Conservation (phyloP, 139 green algal genomes). For the Tetradesmus obliquus region DNA sequence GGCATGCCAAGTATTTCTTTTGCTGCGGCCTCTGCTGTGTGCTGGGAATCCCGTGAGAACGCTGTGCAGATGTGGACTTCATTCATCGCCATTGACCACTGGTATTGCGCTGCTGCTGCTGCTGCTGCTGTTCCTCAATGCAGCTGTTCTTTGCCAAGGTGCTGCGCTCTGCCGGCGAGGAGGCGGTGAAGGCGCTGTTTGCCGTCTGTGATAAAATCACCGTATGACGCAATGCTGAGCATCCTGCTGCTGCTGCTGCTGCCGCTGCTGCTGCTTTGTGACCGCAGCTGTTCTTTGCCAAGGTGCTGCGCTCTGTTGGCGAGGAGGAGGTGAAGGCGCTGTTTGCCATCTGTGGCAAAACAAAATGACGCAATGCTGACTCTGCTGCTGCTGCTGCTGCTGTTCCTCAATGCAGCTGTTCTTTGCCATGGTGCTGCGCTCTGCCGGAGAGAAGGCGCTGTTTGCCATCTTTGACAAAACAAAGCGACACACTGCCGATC, state of each 20-base stretch:
- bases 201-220: background rate
- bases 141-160: constrained; percentile 78
- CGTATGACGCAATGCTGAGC: background rate
- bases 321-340: constrained; percentile 62
- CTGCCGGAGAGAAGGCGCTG: constrained; percentile 55
- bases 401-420: constrained; percentile 52
- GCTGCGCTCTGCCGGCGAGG: constrained; percentile 59
- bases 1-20: too few relatives aligned
- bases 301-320: constrained; percentile 62
- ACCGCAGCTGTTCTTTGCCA: constrained; percentile 68
- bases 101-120: too few relatives aligned
- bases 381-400: background rate
- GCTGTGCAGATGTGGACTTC: too few relatives aligned
- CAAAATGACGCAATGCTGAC: background rate
- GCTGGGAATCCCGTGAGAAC: too few relatives aligned
- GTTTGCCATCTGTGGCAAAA: background rate
- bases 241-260: background rate
- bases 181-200: background rate
- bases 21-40: too few relatives aligned
- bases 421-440: constrained; percentile 73
- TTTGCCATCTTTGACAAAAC: constrained; percentile 38
- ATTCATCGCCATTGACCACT: too few relatives aligned
- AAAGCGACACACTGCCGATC: background rate
- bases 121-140: background rate
- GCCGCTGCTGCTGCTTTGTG: background rate